Percentiles rank a stretch among this genome's conserved stretches.
Conservation (phyloP, 2,329 filamentous ascomycete species). For the Neopestalotiopsis sp. region DNA sequence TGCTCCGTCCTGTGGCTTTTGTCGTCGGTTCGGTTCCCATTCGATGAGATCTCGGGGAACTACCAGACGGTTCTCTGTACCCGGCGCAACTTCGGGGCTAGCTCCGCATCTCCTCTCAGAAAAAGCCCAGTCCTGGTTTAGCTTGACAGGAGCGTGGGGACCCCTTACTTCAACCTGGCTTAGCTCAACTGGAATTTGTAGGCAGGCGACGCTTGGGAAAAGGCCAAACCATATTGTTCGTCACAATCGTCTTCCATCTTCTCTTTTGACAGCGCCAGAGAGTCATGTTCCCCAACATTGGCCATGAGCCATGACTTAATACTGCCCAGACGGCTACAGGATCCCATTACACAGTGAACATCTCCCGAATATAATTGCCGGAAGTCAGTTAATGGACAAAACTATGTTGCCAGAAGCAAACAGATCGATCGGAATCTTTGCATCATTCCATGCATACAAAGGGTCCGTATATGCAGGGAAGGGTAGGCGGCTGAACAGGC, state of each 20-base stretch:
- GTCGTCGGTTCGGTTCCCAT: neutral
- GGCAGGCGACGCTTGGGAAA: neutral
- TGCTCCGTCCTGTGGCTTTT: too few relatives aligned
- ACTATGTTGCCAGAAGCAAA: neutral
- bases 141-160: neutral
- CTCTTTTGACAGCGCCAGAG: neutral
- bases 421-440: neutral
- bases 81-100: neutral
- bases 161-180: neutral
- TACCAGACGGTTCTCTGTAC: neutral
- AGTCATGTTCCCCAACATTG: neutral
- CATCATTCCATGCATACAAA: neutral
- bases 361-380: neutral
- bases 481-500: neutral
- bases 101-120: neutral
- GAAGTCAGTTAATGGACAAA: neutral
- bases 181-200: too few relatives aligned
- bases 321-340: neutral
- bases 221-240: neutral
- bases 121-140: neutral
- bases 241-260: neutral
- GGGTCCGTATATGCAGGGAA: neutral
- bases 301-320: neutral
- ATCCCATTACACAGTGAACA: neutral
- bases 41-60: neutral